These are phyloP conservation scores for Backusella circina DNA, from an alignment of 192 early-diverging fungal species.

Conservation along the genomic window DNA sequence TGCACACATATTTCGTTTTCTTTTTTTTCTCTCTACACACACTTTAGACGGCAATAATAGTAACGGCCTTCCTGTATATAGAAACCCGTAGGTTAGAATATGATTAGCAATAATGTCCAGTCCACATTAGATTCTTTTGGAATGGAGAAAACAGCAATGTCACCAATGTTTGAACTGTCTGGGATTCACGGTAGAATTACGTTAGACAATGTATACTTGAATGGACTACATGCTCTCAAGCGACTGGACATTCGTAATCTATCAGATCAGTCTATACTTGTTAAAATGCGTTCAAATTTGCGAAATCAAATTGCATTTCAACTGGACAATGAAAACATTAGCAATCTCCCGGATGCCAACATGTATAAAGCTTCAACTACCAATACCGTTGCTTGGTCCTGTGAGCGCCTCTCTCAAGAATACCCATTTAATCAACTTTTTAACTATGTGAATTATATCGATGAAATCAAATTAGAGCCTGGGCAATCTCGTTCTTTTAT, in stretches of 20 bases:
- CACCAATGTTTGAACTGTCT: conserved; percentile 49
- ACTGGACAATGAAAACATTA: conserved; percentile 77
- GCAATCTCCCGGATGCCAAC: conserved; percentile 44
- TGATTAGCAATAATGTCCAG: conserved; percentile 4
- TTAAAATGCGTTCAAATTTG: conserved; percentile 79
- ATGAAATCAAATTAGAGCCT: conserved; percentile 62
- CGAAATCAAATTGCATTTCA: conserved; percentile 82
- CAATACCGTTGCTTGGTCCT: conserved; percentile 59
- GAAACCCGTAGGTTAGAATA: conserved; percentile 2
- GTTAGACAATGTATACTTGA: conserved; percentile 79
- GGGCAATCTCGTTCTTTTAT: conserved; percentile 70
- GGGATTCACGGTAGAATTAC: conserved; percentile 55
- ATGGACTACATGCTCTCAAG: conserved; percentile 75
- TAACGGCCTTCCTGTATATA: not conserved
- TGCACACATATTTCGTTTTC: not conserved
- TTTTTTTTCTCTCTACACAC: not conserved
- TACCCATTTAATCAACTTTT: conserved; percentile 88
- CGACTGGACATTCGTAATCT: conserved; percentile 71
- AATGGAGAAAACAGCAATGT: conserved; percentile 7
- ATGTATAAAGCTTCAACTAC: conserved; percentile 28
- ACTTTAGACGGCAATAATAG: conserved; percentile 4
- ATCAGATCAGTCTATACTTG: conserved; percentile 49
- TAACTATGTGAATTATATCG: conserved; percentile 86
- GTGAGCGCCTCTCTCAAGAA: conserved; percentile 46
- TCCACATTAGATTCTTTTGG: conserved; percentile 6